Evolutionary conservation across 106 monocot species (phyloP).

Genomic region (Phalaenopsis equestris): DNA sequence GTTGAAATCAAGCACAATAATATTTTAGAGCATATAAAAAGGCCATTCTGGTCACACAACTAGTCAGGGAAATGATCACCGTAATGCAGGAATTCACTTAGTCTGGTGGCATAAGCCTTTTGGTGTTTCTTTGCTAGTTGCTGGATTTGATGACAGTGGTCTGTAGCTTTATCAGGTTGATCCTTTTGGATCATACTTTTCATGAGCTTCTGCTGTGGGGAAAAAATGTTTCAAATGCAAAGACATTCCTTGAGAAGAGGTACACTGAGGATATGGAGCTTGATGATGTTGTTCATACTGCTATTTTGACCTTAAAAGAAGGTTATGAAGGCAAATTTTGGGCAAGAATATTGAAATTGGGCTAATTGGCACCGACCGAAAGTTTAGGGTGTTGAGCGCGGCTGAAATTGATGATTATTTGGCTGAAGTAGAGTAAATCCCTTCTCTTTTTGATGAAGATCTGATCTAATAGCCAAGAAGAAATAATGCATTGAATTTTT

Average conservation of each 20-base stretch:
- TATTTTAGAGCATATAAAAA: slow-evolving; percentile 83
- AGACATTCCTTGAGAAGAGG: slow-evolving; percentile 95
- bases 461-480: too few relatives aligned
- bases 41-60: slow-evolving; percentile 87
- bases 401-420: slow-evolving; percentile 93
- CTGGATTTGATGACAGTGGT: slow-evolving; percentile 94
- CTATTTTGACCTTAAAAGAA: slow-evolving; percentile 97
- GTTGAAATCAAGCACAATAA: slow-evolving; percentile 85
- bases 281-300: slow-evolving; percentile 98
- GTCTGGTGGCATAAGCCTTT: slow-evolving; percentile 87
- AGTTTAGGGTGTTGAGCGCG: slow-evolving; percentile 85
- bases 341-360: slow-evolving; percentile 97
- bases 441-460: too few relatives aligned
- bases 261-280: slow-evolving; percentile 99
- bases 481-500: too few relatives aligned
- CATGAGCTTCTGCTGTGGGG: slow-evolving; percentile 98
- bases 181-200: slow-evolving; percentile 96
- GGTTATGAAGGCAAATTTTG: slow-evolving; percentile 99
- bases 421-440: slow-evolving; percentile 82
- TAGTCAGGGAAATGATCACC: slow-evolving; percentile 91
- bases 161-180: slow-evolving; percentile 95
- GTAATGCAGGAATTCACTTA: slow-evolving; percentile 99
- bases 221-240: slow-evolving; percentile 98
- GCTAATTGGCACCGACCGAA: slow-evolving; percentile 64
- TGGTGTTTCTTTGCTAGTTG: slow-evolving; percentile 90